Evolutionary conservation across 2,329 filamentous ascomycete species (phyloP).

Genomic region (Trichoderma citrinoviride): DNA sequence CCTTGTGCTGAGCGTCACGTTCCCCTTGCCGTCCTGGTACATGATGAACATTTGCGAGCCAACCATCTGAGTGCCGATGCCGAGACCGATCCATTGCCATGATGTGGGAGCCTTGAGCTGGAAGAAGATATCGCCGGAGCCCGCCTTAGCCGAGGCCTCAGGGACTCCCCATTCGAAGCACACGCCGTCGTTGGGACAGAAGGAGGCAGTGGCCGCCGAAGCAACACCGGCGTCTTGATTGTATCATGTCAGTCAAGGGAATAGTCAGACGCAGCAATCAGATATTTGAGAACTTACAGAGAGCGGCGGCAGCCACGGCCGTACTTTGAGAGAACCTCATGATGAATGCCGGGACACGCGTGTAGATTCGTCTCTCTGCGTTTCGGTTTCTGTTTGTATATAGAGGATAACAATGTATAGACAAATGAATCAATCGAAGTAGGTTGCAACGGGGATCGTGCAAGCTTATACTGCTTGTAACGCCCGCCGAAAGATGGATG

Average conservation of each 20-base stretch:
- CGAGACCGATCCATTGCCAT: slow-evolving; percentile 58
- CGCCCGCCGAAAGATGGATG: background rate
- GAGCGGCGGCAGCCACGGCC: slow-evolving; percentile 13
- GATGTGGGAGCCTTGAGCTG: slow-evolving; percentile 55
- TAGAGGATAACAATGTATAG: background rate
- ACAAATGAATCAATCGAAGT: background rate
- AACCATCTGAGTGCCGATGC: slow-evolving; percentile 54
- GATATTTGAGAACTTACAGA: slow-evolving; percentile 22
- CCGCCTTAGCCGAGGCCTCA: slow-evolving; percentile 44
- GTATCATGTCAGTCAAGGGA: background rate
- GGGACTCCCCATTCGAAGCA: slow-evolving; percentile 59
- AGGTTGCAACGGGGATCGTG: background rate
- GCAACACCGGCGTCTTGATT: slow-evolving; percentile 26
- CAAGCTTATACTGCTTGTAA: slow-evolving; percentile 6
- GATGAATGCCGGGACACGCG: background rate
- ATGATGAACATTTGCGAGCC: slow-evolving; percentile 61
- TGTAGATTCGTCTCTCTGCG: background rate
- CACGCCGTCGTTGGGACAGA: slow-evolving; percentile 45
- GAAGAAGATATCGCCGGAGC: slow-evolving; percentile 58
- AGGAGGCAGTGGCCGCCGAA: slow-evolving; percentile 32
- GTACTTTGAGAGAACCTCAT: slow-evolving; percentile 21
- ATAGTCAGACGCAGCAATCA: background rate
- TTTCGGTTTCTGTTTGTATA: background rate
- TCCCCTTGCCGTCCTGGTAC: slow-evolving; percentile 56
- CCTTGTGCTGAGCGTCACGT: slow-evolving; percentile 61